These are phyloP conservation scores for Alternaria viburni DNA, from an alignment of 2,329 filamentous ascomycete species.

Conservation along the genomic window DNA sequence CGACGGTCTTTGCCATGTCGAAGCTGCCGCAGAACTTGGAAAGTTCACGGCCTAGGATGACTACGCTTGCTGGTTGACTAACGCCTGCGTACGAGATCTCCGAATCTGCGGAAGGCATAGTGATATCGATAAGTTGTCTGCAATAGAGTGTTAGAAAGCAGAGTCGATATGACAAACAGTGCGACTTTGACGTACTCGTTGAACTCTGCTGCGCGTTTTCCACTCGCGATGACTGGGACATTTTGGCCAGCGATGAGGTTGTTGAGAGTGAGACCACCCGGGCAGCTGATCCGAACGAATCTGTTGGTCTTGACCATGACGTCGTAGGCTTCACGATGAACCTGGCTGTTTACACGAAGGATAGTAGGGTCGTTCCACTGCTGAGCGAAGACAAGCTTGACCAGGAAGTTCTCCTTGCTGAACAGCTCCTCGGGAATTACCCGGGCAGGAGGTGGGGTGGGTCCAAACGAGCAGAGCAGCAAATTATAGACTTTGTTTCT, in stretches of 20 bases:
- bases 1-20: neutral
- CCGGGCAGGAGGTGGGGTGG: accelerated
- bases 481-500: slow-evolving; percentile 22
- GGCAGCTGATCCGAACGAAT: neutral
- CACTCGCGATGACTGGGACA: accelerated
- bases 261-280: neutral
- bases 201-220: neutral
- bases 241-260: neutral
- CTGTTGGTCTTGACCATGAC: neutral
- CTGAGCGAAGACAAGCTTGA: neutral
- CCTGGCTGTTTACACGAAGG: neutral
- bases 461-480: neutral
- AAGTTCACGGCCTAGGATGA: accelerated
- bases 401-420: accelerated
- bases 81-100: neutral
- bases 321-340: neutral
- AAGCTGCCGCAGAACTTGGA: neutral
- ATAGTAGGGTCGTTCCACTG: neutral
- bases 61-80: neutral
- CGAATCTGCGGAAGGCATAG: too few relatives aligned
- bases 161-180: neutral
- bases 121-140: neutral
- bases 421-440: accelerated
- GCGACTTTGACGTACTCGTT: neutral
- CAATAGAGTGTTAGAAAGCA: neutral